These are phyloP conservation scores for Mucor racemosus DNA, from an alignment of 371 early-diverging fungal genomes.

Conservation along the genomic window DNA sequence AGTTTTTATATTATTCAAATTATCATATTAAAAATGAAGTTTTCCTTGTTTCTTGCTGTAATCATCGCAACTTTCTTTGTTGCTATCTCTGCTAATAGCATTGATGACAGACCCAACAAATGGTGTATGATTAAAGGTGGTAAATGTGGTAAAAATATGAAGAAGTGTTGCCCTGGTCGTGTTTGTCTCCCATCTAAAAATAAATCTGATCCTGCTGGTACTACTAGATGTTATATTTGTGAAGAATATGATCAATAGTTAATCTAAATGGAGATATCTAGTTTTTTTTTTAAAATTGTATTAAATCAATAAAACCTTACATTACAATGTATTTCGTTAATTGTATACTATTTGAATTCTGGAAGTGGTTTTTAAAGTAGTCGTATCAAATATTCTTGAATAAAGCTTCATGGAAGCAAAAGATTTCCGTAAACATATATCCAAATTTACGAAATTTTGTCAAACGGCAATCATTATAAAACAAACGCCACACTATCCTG, in stretches of 20 bases:
- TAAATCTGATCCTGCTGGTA: not conserved
- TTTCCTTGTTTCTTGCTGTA: not conserved
- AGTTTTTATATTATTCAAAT: not conserved
- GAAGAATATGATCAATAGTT: not conserved
- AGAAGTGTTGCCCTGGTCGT: not conserved
- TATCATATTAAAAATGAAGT: not conserved
- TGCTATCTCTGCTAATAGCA: not conserved
- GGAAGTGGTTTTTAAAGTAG: too few species aligned
- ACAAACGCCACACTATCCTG: too few species aligned
- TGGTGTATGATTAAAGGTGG: constrained; percentile 1
- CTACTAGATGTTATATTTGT: not conserved
- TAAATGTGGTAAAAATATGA: not conserved
- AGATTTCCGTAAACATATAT: too few species aligned
- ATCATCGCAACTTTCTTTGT: not conserved
- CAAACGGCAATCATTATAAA: too few species aligned
- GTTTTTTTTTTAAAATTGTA: too few species aligned
- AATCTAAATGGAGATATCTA: too few species aligned
- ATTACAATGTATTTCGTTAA: too few species aligned
- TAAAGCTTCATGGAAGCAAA: too few species aligned
- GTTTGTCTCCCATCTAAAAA: constrained; percentile 2
- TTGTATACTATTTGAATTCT: too few species aligned
- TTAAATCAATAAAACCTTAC: too few species aligned
- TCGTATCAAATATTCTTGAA: too few species aligned
- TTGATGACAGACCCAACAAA: not conserved
- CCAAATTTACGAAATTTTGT: too few species aligned